Conservation (phyloP, 2,329 filamentous ascomycete species). For the Pseudocercospora eumusae region DNA sequence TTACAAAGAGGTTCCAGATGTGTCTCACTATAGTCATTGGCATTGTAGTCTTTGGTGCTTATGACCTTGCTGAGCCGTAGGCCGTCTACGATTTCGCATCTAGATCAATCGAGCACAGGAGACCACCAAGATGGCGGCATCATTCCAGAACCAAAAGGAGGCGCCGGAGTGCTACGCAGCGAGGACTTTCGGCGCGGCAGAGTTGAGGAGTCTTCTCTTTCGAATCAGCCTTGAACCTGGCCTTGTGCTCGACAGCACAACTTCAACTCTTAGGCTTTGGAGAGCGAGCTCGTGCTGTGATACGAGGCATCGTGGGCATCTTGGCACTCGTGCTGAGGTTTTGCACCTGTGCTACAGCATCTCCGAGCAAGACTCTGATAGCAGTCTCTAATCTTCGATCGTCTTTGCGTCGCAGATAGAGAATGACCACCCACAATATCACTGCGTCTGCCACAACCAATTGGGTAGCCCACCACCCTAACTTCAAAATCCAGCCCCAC, state of each 20-base stretch:
- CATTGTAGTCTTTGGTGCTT: background rate
- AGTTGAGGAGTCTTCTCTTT: too few species aligned
- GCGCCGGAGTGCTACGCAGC: too few species aligned
- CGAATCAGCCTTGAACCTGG: background rate
- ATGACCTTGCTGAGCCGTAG: background rate
- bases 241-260: background rate
- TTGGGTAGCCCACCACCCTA: slow-evolving; percentile 68
- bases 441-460: slow-evolving; percentile 73
- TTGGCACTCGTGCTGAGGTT: slow-evolving; percentile 39
- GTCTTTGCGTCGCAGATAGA: slow-evolving; percentile 72
- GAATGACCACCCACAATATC: slow-evolving; percentile 63
- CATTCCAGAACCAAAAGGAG: too few species aligned
- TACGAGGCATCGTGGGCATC: slow-evolving; percentile 36
- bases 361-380: slow-evolving; percentile 64
- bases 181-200: too few species aligned
- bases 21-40: background rate
- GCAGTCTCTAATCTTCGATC: slow-evolving; percentile 72
- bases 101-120: too few species aligned
- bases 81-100: too few species aligned
- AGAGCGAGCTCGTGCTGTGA: slow-evolving; percentile 18
- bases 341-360: slow-evolving; percentile 44
- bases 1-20: background rate
- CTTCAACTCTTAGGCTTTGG: slow-evolving; percentile 13
- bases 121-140: too few species aligned
- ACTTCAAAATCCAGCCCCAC: slow-evolving; percentile 69